These are phyloP conservation scores for Heritiera littoralis DNA, from an alignment of 345 rosid species.

Conservation along the genomic window DNA sequence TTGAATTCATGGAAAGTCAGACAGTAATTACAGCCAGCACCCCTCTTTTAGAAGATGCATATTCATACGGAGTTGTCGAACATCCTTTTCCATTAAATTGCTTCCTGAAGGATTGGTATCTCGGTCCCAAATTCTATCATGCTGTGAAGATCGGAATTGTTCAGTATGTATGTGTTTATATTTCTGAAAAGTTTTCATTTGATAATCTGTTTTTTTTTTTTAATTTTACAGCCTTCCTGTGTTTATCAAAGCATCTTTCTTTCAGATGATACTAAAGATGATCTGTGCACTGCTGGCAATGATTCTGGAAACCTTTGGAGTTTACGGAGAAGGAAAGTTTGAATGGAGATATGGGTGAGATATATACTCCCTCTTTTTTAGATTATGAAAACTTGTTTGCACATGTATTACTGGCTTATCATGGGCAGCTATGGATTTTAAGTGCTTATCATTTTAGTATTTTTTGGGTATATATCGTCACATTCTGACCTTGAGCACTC, in stretches of 20 bases:
- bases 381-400: neutral
- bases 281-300: conserved; percentile 92
- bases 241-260: conserved; percentile 18
- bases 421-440: neutral
- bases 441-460: neutral
- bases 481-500: conserved; percentile 21
- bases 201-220: neutral
- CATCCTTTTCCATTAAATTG: conserved; percentile 91
- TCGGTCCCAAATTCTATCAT: conserved; percentile 86
- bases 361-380: conserved; percentile 6
- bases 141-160: conserved; percentile 98
- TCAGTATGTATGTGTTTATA: conserved; percentile 73
- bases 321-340: conserved; percentile 98
- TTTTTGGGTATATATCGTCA: conserved; percentile 3
- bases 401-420: neutral
- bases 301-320: conserved; percentile 89
- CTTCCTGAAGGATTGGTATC: conserved; percentile 75
- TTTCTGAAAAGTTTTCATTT: conserved; percentile 15
- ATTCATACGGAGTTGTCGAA: conserved; percentile 85
- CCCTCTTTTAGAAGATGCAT: conserved; percentile 86
- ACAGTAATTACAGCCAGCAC: conserved; percentile 58
- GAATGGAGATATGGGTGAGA: conserved; percentile 92
- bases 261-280: conserved; percentile 94
- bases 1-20: conserved; percentile 92
- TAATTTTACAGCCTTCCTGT: conserved; percentile 17